Evolutionary conservation across 208 protist species (phyloP), one percentile per base, ranked within the genome.

Genomic region (Tritrichomonas foetus): DNA sequence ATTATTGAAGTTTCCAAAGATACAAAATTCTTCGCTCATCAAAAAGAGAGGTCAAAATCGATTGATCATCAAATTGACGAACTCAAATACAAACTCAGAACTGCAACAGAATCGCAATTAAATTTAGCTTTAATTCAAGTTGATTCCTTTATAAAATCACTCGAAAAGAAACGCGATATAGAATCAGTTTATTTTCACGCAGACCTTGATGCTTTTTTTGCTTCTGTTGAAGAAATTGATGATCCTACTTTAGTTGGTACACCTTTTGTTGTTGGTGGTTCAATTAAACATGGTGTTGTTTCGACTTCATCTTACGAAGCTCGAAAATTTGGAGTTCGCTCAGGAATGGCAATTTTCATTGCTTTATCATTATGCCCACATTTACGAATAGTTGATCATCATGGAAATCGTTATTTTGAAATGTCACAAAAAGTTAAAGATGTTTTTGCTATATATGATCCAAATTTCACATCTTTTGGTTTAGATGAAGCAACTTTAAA

Each of bases 301-400:
- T 93, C 89, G n/a, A 93, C 89, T 30, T 64, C 89, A 9, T 72
- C 50, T 50, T 93, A 93, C 33, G 57, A 72, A 72, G 89, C 89
- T 30, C 8, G 89, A 49, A 72, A 64, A 64, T 93, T 57, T 44
- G 89, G 89, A n/a, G 55, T 93, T 27, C 39, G 89, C 44, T 72
- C 55, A 39, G 89, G 55, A 50, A 93, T 93, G 89, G 55, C 89
- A 30, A 33, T 93, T 69, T 93, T 93, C 49, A 64, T 93, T 41
- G 89, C 55, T 33, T 33, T 72, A 22, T 49, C 3, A 93, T 33
- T 93, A 0, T 93, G 49, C 50, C 89, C 89, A 47, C 41, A 93
- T 33, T 33, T 93, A 30, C 47, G 30, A 13, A 44, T 93, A 20
- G 89, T 93, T 47, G 20, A 39, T 49, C 50, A 69, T 33, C 30